Base-by-base conservation (phyloP, 1,284 basidiomycete genomes). In the Apiotrichum laibachii region DNA sequence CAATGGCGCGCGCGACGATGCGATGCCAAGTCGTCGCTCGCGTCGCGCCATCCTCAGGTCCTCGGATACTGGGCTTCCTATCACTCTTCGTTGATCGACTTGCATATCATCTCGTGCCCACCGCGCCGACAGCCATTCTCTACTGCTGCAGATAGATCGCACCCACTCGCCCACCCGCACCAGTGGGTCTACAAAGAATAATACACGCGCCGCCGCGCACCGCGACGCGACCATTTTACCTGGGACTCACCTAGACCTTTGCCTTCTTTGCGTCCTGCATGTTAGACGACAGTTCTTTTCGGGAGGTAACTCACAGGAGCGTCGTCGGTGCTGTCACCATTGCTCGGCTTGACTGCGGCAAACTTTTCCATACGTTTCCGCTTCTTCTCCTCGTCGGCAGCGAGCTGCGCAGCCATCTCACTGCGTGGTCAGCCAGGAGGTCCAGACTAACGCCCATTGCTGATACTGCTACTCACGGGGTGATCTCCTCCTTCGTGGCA, bases 291-390 rank as follows among this genome's bases (percentile, higher is more conserved):
- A 18, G 1, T 42, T 15, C n/a, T 2, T 8, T 48, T 5, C 31
- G 12, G 7, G 31, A 35, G 11, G 7, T 8, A 33, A 68, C 72
- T 62, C 54, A 73, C 73, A 35, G 72, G 67, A 56, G 68, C 34
- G 52, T 53, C 31, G 11, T 18, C 37, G 15, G 37, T 37, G 37
- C 37, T 21, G 37, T 58, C 50, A 31, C 52, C 44, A 15, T 42
- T 18, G 62, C 62, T 51, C 21, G 37, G 51, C 40, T 45, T 65
- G 10, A 37, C 64, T 7, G 64, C 61, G 8, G 72, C 75, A 59
- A 80, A 80, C 66, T 78, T 76, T 57, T 77, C 79, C 8, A 75
- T 74, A 42, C 79, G 64, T 68, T 80, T 80, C 49, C 78, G 64
- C 71, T 80, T 79, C 75, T 77, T 79, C 68, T 80, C 78, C 60